Conservation (phyloP, 2,329 filamentous ascomycete species). For the Coniochaeta hoffmannii region DNA sequence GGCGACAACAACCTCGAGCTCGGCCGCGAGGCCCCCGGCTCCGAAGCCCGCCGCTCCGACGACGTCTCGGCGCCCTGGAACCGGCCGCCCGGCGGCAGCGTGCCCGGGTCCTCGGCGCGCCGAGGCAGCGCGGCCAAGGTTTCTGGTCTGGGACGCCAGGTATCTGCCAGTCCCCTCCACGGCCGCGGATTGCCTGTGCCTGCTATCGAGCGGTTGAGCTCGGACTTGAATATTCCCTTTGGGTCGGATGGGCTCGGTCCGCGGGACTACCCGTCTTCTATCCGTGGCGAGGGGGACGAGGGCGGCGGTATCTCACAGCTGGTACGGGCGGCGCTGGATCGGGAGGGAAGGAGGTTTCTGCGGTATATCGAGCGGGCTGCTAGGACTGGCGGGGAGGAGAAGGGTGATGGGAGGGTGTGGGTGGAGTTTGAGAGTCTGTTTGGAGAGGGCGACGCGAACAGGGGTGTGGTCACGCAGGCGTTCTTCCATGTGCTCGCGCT, state of each 20-base stretch:
- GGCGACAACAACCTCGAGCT: constrained; percentile 22
- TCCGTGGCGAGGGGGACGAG: constrained; percentile 2
- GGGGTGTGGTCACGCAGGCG: constrained; percentile 63
- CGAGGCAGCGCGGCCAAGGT: constrained; percentile 25
- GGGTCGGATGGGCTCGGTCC: constrained; percentile 24
- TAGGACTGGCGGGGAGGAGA: constrained; percentile 20
- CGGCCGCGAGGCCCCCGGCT: constrained; percentile 16
- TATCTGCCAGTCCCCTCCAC: constrained; percentile 29
- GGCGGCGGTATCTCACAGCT: constrained; percentile 18
- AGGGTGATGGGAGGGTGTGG: constrained; percentile 28
- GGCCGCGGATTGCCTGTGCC: constrained; percentile 26
- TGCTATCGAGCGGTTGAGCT: constrained; percentile 39
- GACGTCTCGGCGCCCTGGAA: constrained; percentile 5
- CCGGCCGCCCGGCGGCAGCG: not conserved
- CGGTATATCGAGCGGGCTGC: constrained; percentile 31
- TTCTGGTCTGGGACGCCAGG: constrained; percentile 24
- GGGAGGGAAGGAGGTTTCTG: constrained; percentile 38
- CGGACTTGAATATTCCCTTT: constrained; percentile 18
- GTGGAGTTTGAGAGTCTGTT: constrained; percentile 66
- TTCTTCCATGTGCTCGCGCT: constrained; percentile 68
- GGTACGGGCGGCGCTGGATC: constrained; percentile 31
- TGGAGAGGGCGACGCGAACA: constrained; percentile 42
- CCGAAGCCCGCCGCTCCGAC: constrained; percentile 9
- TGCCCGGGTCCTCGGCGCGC: constrained; percentile 4
- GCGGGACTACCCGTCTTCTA: constrained; percentile 15